Base-by-base conservation (phyloP, 2,329 filamentous ascomycete genomes). In the Curvularia lunata region DNA sequence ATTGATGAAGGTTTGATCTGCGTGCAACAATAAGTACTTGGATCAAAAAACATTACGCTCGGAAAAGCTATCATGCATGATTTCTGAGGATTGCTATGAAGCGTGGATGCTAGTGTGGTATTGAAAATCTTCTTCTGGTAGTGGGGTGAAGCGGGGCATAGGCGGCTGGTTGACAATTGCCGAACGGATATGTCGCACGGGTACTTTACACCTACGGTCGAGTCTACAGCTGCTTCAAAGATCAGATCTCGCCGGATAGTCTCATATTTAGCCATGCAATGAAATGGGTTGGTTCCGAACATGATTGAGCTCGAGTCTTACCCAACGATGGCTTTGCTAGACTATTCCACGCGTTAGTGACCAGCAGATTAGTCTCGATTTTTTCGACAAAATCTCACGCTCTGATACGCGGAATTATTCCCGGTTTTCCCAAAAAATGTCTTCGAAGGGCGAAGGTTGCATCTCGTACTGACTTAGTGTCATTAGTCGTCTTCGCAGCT, bases 131-230 rank as follows among this genome's bases (percentile, higher is more conserved):
- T 10, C n/a, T 12, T 13, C 18, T 2, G 2, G 16, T 48, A 18
- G 47, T 49, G 47, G 47, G 47, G 47, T 49, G 23, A 28, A 40
- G 47, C 34, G 47, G 47, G 47, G 47, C 19, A 34, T 23, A 7
- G 13, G 12, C 46, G 18, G 46, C 23, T 8, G 16, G 18, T 27
- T 27, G 19, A 21, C 9, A 40, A 19, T 4, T 40, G 47, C 16
- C 23, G 32, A 13, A 34, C 21, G n/a, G 9, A 30, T 9, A 18
- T 2, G 23, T 38, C n/a, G 25, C 46, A 19, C 6, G 10, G 4
- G 43, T 32, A 32, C 27, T 21, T 18, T 16, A 23, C 34, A 10
- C 12, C 5, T 16, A 18, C 1, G 2, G 16, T 13, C 23, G 9
- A 28, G 8, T n/a, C n/a, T 27, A 16, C 8, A 18, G 16, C 3